A percentile compares a stretch with the other conserved stretches of the same genome.
Evolutionary conservation across 2,329 filamentous ascomycete genomes (phyloP).

Genomic region (Aspergillus udagawae): DNA sequence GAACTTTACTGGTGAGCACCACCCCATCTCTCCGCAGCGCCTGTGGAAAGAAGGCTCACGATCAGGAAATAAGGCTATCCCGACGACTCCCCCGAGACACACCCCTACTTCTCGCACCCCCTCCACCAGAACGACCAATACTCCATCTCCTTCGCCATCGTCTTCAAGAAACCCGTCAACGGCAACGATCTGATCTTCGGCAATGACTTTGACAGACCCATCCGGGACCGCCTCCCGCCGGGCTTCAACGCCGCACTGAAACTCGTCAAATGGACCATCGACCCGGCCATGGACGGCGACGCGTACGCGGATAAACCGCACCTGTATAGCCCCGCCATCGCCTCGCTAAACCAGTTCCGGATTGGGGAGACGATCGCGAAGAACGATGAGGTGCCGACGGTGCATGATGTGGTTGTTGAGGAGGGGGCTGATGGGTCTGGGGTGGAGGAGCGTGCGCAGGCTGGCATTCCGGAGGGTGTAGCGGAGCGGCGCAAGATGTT

Average conservation of each 20-base stretch:
- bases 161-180: slow-evolving; percentile 62
- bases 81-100: slow-evolving; percentile 61
- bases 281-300: slow-evolving; percentile 87
- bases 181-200: slow-evolving; percentile 80
- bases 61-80: slow-evolving; percentile 59
- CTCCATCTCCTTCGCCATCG: slow-evolving; percentile 75
- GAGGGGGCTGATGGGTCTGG: slow-evolving; percentile 60
- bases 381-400: slow-evolving; percentile 25
- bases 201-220: slow-evolving; percentile 91
- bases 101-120: slow-evolving; percentile 70
- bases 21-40: neutral
- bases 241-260: slow-evolving; percentile 81
- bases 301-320: slow-evolving; percentile 82
- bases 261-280: slow-evolving; percentile 85
- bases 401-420: slow-evolving; percentile 55
- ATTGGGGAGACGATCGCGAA: slow-evolving; percentile 51
- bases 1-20: slow-evolving; percentile 46
- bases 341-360: slow-evolving; percentile 72
- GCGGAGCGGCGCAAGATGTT: slow-evolving; percentile 60
- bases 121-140: slow-evolving; percentile 76
- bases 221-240: slow-evolving; percentile 78
- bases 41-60: neutral
- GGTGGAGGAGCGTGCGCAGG: slow-evolving; percentile 43
- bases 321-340: slow-evolving; percentile 77
- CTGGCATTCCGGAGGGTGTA: slow-evolving; percentile 51